A percentile compares a stretch with the other conserved stretches of the same genome.
Evolutionary conservation across 2,329 filamentous ascomycete genomes (phyloP).

Genomic region (Fusarium sp.): DNA sequence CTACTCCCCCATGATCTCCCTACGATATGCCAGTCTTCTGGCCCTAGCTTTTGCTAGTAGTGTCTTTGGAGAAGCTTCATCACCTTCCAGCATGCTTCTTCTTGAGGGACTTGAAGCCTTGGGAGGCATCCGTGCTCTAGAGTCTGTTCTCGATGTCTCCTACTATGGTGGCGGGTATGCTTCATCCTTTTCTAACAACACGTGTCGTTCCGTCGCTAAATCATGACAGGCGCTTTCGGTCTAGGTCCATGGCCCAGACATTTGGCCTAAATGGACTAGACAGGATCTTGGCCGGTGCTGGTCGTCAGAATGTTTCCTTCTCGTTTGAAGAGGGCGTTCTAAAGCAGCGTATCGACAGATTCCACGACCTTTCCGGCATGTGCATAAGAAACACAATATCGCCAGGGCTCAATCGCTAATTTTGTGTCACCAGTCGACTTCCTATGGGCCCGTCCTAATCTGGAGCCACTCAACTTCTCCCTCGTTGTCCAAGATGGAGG

Average conservation of each 20-base stretch:
- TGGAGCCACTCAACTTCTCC: not conserved
- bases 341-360: not conserved
- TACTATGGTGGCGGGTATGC: not conserved
- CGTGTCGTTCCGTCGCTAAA: not conserved
- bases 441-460: not conserved
- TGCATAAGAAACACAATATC: not conserved
- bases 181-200: not conserved
- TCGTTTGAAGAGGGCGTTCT: not conserved
- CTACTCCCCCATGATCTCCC: not conserved
- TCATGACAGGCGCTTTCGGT: not conserved
- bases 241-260: not conserved
- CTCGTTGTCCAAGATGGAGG: not conserved
- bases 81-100: not conserved
- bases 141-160: not conserved
- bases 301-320: not conserved
- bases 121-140: not conserved
- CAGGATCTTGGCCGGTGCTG: not conserved
- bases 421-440: not conserved
- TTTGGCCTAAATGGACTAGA: not conserved
- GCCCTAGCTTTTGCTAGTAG: not conserved
- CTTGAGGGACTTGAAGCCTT: not conserved
- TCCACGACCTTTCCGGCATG: not conserved
- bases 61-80: not conserved
- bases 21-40: not conserved
- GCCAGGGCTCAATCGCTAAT: not conserved